Conservation (phyloP, 1,139 yeast genomes). For the Geotrichum candidum region DNA sequence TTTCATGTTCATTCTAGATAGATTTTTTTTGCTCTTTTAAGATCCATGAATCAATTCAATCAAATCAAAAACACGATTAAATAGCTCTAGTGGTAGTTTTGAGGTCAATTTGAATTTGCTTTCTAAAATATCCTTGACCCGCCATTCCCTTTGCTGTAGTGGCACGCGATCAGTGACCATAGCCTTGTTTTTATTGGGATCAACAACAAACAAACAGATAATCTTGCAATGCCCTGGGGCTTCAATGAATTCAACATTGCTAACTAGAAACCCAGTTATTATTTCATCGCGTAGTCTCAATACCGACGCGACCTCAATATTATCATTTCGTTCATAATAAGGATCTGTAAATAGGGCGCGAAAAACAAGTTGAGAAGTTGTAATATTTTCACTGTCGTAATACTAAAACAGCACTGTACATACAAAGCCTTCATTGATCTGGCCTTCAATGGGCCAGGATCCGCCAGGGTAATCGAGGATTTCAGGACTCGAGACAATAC, state of each 20-base stretch:
- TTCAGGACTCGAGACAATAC: conserved; percentile 42
- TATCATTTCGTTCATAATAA: conserved; percentile 38
- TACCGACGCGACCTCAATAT: conserved; percentile 21
- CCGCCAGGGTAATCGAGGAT: conserved; percentile 41
- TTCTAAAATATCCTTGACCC: conserved; percentile 25
- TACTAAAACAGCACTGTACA: conserved; percentile 40
- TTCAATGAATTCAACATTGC: conserved; percentile 31
- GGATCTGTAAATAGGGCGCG: conserved; percentile 35
- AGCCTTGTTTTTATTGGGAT: conserved; percentile 37
- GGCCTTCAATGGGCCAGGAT: conserved; percentile 45
- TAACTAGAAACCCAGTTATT: conserved; percentile 22
- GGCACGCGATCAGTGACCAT: conserved; percentile 37
- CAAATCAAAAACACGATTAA: background rate
- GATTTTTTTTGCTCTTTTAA: background rate
- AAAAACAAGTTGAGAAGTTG: conserved; percentile 37
- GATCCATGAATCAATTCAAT: background rate
- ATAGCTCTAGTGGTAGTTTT: background rate
- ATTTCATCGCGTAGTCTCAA: conserved; percentile 35
- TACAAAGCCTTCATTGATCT: conserved; percentile 41
- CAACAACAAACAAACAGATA: conserved; percentile 40
- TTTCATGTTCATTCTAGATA: background rate
- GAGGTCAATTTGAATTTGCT: background rate
- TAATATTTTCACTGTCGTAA: conserved; percentile 41
- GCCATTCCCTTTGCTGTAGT: conserved; percentile 41
- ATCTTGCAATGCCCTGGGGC: conserved; percentile 40